Conservation (phyloP, 352 stramenopile species). For the Aphanomyces stellatus region DNA sequence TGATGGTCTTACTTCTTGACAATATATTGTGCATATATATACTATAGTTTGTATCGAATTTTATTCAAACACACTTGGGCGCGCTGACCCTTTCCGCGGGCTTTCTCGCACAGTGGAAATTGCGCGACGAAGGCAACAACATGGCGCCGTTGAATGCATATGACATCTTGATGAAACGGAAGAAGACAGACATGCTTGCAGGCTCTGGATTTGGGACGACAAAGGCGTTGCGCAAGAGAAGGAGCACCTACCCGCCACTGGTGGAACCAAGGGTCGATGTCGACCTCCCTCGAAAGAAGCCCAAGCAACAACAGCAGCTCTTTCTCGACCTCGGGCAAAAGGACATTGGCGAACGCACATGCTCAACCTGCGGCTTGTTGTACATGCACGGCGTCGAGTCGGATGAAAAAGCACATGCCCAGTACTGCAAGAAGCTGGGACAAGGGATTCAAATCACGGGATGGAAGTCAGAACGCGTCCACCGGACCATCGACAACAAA, state of each 20-base stretch:
- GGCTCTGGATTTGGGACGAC: neutral
- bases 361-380: slow-evolving; percentile 48
- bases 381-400: slow-evolving; percentile 57
- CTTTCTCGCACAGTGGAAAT: neutral
- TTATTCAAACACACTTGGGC: too few species aligned
- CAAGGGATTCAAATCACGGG: slow-evolving; percentile 44
- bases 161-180: slow-evolving; percentile 37
- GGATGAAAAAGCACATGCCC: slow-evolving; percentile 58
- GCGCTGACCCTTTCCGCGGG: neutral
- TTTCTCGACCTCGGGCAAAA: slow-evolving; percentile 75
- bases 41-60: too few species aligned
- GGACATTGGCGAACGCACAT: slow-evolving; percentile 55
- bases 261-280: neutral
- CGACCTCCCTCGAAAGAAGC: slow-evolving; percentile 6
- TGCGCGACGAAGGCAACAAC: neutral
- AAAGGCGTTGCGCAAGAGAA: neutral
- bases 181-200: slow-evolving; percentile 23
- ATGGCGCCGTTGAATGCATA: slow-evolving; percentile 7
- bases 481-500: slow-evolving; percentile 36
- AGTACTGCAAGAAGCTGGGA: slow-evolving; percentile 41
- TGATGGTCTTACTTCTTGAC: neutral
- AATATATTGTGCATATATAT: neutral
- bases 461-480: slow-evolving; percentile 56
- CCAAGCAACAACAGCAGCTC: slow-evolving; percentile 30
- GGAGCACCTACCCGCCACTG: neutral